Base-by-base conservation (phyloP, 495 filamentous ascomycete genomes). In the Hypoxylon fragiforme region DNA sequence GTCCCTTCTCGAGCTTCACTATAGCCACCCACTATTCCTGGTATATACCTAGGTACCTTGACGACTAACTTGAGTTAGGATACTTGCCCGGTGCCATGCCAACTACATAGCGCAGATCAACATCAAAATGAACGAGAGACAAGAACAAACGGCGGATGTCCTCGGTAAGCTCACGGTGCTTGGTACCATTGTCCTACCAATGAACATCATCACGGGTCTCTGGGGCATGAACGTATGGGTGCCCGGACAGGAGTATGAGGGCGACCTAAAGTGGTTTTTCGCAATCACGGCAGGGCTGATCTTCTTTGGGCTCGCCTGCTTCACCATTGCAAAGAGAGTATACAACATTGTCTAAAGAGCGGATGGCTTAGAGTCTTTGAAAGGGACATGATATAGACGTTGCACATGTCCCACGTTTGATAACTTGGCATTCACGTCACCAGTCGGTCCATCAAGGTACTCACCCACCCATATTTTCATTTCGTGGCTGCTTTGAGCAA, bases 171-270 rank as follows among this genome's bases (percentile, higher is more conserved):
- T 98, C 36, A 98, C 94, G 3, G 95, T 97, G 1, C 77, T 98
- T 2, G 94, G 92, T 59, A 98, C 94, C 7, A 97, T 98, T 57
- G 91, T 98, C 3, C 80, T 98, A 48, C 94, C 94, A 14, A 92
- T 98, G 85, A 98, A 98, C 65, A 92, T 98, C 71, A 90, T 98
- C 57, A 97, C 94, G 19, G 95, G 94, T 60, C 86, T 98, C 69
- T 98, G 94, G 88, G 94, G 94, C 26, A 97, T 97, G 94, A 98
- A 98, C 75, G 90, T 95, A 6, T 87, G 88, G 72, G 92, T 98
- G 0, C 94, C 94, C 0, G 90, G 92, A 1, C 92, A 97, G 67
- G 86, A 88, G 22, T 58, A 62, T 19, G 79, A 79, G 46, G 73
- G 71, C 1, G 71, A 81, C 54, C 63, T 84, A 30, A 73, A 57